A percentile compares a stretch with the other conserved stretches of the same genome.
Conservation (phyloP, 2,329 filamentous ascomycete genomes). For the Gremmenia infestans region DNA sequence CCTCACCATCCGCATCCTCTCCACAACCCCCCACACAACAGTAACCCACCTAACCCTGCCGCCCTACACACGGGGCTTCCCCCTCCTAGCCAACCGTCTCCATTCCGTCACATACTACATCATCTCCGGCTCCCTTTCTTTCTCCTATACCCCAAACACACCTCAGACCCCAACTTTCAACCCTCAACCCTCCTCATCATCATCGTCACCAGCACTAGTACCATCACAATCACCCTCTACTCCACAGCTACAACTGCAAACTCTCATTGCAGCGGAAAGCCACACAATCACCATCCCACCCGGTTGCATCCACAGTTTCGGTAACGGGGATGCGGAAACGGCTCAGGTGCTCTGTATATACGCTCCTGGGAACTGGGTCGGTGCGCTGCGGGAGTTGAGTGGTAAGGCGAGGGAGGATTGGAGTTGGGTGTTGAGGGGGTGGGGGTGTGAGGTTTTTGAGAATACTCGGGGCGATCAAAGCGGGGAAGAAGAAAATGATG, state of each 20-base stretch:
- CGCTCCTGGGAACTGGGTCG: slow-evolving; percentile 2
- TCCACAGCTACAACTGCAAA: not conserved
- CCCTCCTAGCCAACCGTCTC: not conserved
- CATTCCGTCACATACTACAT: slow-evolving; percentile 1
- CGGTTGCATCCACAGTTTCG: not conserved
- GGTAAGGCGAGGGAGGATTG: not conserved
- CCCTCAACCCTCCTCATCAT: no score
- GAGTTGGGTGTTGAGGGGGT: not conserved
- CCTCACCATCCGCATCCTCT: slow-evolving; percentile 1
- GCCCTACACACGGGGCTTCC: slow-evolving; percentile 1
- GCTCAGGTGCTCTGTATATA: slow-evolving; percentile 4
- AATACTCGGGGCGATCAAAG: slow-evolving; percentile 8
- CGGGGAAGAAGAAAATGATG: slow-evolving; percentile 21
- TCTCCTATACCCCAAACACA: not conserved
- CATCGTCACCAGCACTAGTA: no score
- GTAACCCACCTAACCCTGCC: slow-evolving; percentile 1
- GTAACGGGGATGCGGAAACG: not conserved
- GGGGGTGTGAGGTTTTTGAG: not conserved
- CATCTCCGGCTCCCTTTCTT: not conserved
- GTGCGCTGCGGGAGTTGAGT: not conserved
- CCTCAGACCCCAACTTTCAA: no score
- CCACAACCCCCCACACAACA: not conserved
- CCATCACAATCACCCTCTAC: not conserved
- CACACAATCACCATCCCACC: slow-evolving; percentile 1
- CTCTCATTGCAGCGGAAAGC: not conserved